Percentiles rank a stretch among this genome's conserved stretches.
Conservation (phyloP, 305 asterid species). For the Fraxinus platypoda region DNA sequence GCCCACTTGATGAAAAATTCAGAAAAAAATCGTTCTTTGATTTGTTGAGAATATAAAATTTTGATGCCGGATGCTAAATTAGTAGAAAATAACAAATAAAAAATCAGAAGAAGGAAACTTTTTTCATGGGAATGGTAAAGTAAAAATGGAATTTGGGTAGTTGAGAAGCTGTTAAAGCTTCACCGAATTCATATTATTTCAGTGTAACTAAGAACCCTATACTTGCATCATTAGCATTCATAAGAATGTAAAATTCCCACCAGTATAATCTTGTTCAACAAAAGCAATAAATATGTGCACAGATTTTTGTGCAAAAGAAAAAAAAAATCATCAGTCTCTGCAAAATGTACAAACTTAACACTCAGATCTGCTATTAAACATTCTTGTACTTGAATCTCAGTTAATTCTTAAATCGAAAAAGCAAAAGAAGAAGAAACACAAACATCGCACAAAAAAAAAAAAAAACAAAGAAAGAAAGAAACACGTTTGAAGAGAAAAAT, state of each 20-base stretch:
- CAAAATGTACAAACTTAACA: conserved; percentile 22
- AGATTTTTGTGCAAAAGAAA: background rate
- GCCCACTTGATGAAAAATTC: conserved; percentile 9
- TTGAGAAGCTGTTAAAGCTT: background rate
- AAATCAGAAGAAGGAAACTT: background rate
- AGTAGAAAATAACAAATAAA: too few relatives aligned
- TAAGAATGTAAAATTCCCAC: background rate
- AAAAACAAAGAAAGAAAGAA: background rate
- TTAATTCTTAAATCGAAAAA: background rate
- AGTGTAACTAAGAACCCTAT: background rate
- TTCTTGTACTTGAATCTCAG: background rate
- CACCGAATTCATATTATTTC: background rate
- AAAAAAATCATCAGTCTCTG: conserved; percentile 14
- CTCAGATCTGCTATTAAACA: conserved; percentile 35
- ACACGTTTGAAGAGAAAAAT: background rate
- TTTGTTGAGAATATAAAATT: background rate
- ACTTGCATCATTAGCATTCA: background rate
- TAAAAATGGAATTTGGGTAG: background rate
- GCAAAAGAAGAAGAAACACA: background rate
- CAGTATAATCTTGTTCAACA: background rate
- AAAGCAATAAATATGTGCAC: background rate
- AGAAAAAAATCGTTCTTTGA: background rate
- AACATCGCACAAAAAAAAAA: background rate
- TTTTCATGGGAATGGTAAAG: background rate
- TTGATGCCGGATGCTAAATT: background rate